These are phyloP conservation scores for Lepraria neglecta DNA, from an alignment of 495 filamentous ascomycete genomes.

Conservation along the genomic window DNA sequence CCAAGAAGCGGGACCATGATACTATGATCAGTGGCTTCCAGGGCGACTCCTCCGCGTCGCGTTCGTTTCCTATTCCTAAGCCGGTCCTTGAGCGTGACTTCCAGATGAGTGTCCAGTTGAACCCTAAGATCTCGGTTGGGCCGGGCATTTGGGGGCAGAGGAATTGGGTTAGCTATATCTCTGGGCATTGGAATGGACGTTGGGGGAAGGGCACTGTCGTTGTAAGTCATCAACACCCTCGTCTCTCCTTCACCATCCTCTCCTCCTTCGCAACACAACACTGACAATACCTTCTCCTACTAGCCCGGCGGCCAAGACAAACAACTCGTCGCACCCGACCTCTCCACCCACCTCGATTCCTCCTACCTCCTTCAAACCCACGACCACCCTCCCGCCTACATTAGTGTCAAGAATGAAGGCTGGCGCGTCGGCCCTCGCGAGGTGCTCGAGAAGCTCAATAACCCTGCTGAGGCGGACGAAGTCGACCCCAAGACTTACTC, in stretches of 20 bases:
- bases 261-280: slow-evolving; percentile 1
- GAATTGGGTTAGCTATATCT: slow-evolving; percentile 53
- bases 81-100: slow-evolving; percentile 55
- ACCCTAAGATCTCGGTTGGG: slow-evolving; percentile 49
- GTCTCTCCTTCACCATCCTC: not conserved
- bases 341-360: slow-evolving; percentile 46
- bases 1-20: slow-evolving; percentile 31
- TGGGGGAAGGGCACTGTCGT: slow-evolving; percentile 55
- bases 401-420: slow-evolving; percentile 51
- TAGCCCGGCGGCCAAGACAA: slow-evolving; percentile 57
- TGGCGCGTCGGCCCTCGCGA: slow-evolving; percentile 54
- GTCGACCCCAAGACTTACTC: slow-evolving; percentile 53
- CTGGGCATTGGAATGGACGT: slow-evolving; percentile 54
- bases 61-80: slow-evolving; percentile 48
- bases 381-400: slow-evolving; percentile 54
- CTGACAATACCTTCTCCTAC: slow-evolving; percentile 2
- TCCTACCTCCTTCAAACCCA: slow-evolving; percentile 53
- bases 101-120: slow-evolving; percentile 56
- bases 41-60: slow-evolving; percentile 28
- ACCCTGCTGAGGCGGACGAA: slow-evolving; percentile 43
- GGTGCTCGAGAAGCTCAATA: slow-evolving; percentile 51
- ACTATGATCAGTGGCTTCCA: slow-evolving; percentile 29
- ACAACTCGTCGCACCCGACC: slow-evolving; percentile 51
- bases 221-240: slow-evolving; percentile 36
- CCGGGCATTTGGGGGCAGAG: slow-evolving; percentile 50